phyloP scores from a whole-genome alignment of 805 yeast genomes.

The Scheffersomyces spartinae region DNA sequence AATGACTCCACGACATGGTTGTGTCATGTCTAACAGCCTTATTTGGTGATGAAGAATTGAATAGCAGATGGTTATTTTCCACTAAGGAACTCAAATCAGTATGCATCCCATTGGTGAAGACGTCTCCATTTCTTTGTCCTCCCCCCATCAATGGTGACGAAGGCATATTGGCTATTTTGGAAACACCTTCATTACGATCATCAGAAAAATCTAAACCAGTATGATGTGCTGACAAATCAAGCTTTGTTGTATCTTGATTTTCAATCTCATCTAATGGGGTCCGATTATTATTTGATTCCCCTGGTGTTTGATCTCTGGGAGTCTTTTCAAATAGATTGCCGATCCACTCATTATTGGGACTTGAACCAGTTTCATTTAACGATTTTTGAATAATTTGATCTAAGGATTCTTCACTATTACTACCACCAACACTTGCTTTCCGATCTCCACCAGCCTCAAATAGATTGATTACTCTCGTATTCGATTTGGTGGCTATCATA shows the following conservation, averaged over 20 bases:
- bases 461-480: slow-evolving; percentile 31
- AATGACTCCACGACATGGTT: too few relatives aligned
- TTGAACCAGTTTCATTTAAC: slow-evolving; percentile 19
- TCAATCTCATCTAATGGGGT: slow-evolving; percentile 4
- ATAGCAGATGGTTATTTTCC: too few relatives aligned
- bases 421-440: too few relatives aligned
- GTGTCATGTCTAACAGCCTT: too few relatives aligned
- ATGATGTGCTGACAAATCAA: slow-evolving; percentile 5
- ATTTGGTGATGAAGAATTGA: too few relatives aligned
- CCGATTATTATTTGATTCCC: slow-evolving; percentile 1
- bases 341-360: slow-evolving; percentile 25
- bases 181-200: slow-evolving; percentile 9
- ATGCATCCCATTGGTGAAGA: too few relatives aligned
- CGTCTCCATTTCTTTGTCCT: slow-evolving; percentile 6
- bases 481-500: slow-evolving; percentile 33
- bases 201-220: slow-evolving; percentile 9
- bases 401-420: slow-evolving; percentile 15
- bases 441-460: slow-evolving; percentile 20
- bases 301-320: slow-evolving; percentile 19
- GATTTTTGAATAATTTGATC: slow-evolving; percentile 11
- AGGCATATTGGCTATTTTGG: slow-evolving; percentile 23
- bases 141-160: slow-evolving; percentile 25
- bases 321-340: slow-evolving; percentile 23
- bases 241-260: slow-evolving; percentile 7
- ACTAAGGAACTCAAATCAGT: too few relatives aligned